Evolutionary conservation across 306 rosid species (phyloP), one percentile per base, ranked within the genome.

Genomic region (Rubus idaeus): DNA sequence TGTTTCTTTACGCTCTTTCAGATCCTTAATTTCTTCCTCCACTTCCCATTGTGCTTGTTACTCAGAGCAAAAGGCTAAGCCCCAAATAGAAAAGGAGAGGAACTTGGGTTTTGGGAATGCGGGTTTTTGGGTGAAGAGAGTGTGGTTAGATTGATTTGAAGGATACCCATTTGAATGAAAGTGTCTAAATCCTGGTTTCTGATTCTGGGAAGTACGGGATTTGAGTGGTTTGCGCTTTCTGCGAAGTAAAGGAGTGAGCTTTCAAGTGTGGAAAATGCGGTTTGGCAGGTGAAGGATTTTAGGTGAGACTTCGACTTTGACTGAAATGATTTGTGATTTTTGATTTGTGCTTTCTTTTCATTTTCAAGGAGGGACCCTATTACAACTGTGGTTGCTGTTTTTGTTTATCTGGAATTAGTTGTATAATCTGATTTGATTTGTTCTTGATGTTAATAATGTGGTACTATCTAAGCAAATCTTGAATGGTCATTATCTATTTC

Each of bases 251-350:
- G 45, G 69, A 70, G 21, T 53, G 35, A 70, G 26, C 63, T 53
- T 79, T 47, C 62, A 26, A 45, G 78, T 57, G 69, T 64, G 68
- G 58, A 65, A 77, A 71, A 85, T 79, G 87, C 77, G 80, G 70
- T 73, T 80, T 51, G 41, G 84, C 65, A 5, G 77, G 75, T 78
- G 74, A 73, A 80, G 53, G 52, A 39, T 84, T 75, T 68, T 53
- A 47, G 88, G 88, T 87, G 75, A 73, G 90, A 68, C 69, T 30
- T 30, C 35, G 35, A 64, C 68, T 80, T 62, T 70, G 70, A 77
- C 61, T 81, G 73, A 49, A 79, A 75, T 75, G 68, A 13, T 63
- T 70, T n/a, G 3, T 66, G 75, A 67, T 66, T 7, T 69, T 37
- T 76, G 10, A 40, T 77, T 79, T 83, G 17, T 30, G 23, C 42